Evolutionary conservation across 2,329 filamentous ascomycete species (phyloP).

Genomic region (Aspergillus sp.): DNA sequence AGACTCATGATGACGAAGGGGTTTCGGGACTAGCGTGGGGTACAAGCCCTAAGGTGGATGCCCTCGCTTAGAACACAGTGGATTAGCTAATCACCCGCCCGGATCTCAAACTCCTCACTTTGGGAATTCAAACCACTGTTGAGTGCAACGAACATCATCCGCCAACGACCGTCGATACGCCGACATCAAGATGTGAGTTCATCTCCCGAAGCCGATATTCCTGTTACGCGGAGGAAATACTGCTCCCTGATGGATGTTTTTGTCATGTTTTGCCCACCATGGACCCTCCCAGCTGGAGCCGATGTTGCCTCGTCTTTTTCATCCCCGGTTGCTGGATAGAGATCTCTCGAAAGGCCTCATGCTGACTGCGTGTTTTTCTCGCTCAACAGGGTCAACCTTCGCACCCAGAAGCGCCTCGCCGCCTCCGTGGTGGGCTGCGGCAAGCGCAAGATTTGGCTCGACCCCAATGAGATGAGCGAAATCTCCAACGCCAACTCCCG

Average conservation of each 20-base stretch:
- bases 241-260: slow-evolving; percentile 21
- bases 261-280: slow-evolving; percentile 7
- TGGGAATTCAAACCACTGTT: slow-evolving; percentile 37
- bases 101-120: slow-evolving; percentile 42
- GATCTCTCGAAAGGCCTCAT: slow-evolving; percentile 21
- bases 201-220: slow-evolving; percentile 26
- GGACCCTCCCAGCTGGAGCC: slow-evolving; percentile 11
- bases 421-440: slow-evolving; percentile 98
- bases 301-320: slow-evolving; percentile 7
- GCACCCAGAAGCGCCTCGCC: slow-evolving; percentile 99
- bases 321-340: background rate
- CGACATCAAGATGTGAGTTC: slow-evolving; percentile 48
- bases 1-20: background rate
- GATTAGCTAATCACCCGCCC: slow-evolving; percentile 42
- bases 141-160: slow-evolving; percentile 46
- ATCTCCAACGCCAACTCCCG: slow-evolving; percentile 99
- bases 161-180: slow-evolving; percentile 48
- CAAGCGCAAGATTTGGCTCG: slow-evolving; percentile 99
- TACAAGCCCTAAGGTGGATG: slow-evolving; percentile 40
- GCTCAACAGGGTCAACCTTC: slow-evolving; percentile 88
- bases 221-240: slow-evolving; percentile 18
- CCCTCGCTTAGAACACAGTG: slow-evolving; percentile 40
- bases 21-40: slow-evolving; percentile 18
- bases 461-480: slow-evolving; percentile 98
- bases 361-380: slow-evolving; percentile 34